Evolutionary conservation across 129 eudicot genomes (phyloP).

Genomic region (Chrysanthemum lavandulifolium): DNA sequence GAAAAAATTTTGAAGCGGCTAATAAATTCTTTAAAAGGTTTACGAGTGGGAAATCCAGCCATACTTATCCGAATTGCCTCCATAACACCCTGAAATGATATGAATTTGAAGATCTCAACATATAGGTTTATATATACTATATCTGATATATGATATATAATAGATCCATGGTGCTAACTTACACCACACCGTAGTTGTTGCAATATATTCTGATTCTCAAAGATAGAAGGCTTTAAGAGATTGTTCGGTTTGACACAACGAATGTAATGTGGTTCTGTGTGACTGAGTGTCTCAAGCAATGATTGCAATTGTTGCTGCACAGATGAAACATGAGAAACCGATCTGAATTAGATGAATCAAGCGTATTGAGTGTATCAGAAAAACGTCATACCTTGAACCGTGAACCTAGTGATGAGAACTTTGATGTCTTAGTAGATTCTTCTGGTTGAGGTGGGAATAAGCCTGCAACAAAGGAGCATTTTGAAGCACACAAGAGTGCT

Average conservation of each 20-base stretch:
- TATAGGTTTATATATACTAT: constrained; percentile 3
- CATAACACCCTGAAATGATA: constrained; percentile 74
- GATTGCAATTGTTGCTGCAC: constrained; percentile 78
- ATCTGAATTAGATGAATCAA: constrained; percentile 8
- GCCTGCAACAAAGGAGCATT: constrained; percentile 74
- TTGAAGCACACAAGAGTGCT: constrained; percentile 79
- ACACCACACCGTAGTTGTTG: constrained; percentile 99
- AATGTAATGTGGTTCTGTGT: constrained; percentile 91
- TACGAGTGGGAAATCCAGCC: constrained; percentile 96
- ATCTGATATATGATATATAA: constrained; percentile 4
- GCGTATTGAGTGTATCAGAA: not conserved
- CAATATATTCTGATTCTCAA: constrained; percentile 75
- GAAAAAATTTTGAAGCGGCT: constrained; percentile 68
- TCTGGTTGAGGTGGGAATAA: constrained; percentile 79
- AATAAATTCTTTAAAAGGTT: constrained; percentile 69
- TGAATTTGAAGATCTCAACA: not conserved
- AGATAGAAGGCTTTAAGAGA: constrained; percentile 78
- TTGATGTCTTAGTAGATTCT: constrained; percentile 75
- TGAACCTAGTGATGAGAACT: constrained; percentile 83
- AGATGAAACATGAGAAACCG: constrained; percentile 5
- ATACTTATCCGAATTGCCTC: constrained; percentile 96
- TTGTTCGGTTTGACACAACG: constrained; percentile 95
- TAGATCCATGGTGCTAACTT: constrained; percentile 29
- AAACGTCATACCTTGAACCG: constrained; percentile 60
- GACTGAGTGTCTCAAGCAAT: constrained; percentile 86